Conservation (phyloP, 2,329 filamentous ascomycete species). For the Davidsoniella virescens region DNA sequence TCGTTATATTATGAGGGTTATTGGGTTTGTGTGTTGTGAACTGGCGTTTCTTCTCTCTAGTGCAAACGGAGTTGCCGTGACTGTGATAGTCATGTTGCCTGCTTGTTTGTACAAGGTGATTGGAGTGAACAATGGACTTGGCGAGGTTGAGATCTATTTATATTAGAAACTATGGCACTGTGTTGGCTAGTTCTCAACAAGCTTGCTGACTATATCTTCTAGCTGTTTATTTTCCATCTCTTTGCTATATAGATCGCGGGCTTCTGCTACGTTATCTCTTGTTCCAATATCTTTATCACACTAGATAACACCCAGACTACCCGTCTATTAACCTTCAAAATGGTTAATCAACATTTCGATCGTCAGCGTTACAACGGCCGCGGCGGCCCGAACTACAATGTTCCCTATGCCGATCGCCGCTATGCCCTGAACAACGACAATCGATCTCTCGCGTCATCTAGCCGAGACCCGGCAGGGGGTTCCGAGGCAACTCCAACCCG, state of each 20-base stretch:
- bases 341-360: constrained; percentile 10
- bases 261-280: not conserved
- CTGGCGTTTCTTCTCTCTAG: too few species aligned
- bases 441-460: constrained; percentile 13
- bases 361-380: constrained; percentile 18
- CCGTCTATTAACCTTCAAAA: constrained; percentile 6
- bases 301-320: not conserved
- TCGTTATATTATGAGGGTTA: too few species aligned
- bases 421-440: constrained; percentile 22
- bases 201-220: too few species aligned
- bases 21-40: too few species aligned
- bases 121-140: too few species aligned
- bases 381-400: constrained; percentile 22
- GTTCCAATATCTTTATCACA: not conserved
- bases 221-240: not conserved
- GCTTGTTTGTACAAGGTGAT: too few species aligned
- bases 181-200: too few species aligned
- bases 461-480: constrained; percentile 3
- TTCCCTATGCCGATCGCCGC: constrained; percentile 22
- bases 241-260: not conserved
- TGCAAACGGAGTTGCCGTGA: too few species aligned
- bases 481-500: constrained; percentile 28
- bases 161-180: too few species aligned
- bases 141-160: too few species aligned
- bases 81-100: too few species aligned